phyloP scores from a whole-genome alignment of 148 eudicot species.

The Heliosperma pusillum region DNA sequence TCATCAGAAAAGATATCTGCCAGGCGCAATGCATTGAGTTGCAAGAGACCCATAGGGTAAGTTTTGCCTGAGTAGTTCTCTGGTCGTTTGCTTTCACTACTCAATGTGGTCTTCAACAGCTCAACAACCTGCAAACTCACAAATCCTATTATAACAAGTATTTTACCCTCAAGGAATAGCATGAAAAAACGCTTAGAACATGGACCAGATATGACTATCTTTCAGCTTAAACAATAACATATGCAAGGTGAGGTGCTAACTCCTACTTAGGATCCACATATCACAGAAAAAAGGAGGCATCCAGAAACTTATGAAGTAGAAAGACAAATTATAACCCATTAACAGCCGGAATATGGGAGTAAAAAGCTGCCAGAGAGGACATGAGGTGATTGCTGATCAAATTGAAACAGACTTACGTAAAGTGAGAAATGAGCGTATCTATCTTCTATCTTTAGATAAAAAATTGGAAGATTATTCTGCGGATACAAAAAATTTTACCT shows the following conservation, averaged over 20 bases:
- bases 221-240: background rate
- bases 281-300: background rate
- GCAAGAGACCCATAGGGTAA: slow-evolving; percentile 72
- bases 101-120: slow-evolving; percentile 61
- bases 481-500: background rate
- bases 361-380: background rate
- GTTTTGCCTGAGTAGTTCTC: slow-evolving; percentile 35
- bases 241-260: slow-evolving; percentile 5
- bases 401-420: background rate
- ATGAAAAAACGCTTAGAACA: background rate
- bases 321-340: background rate
- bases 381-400: background rate
- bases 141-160: slow-evolving; percentile 20
- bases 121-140: slow-evolving; percentile 58
- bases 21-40: slow-evolving; percentile 86
- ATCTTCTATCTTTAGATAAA: background rate
- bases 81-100: slow-evolving; percentile 36
- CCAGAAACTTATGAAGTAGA: background rate
- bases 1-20: slow-evolving; percentile 95
- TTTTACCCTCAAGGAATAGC: background rate
- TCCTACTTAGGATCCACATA: background rate
- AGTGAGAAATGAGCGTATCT: background rate
- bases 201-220: background rate
- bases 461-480: background rate
- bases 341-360: background rate